Conservation (phyloP, 495 filamentous ascomycete species). For the Aspergillus avenaceus region DNA sequence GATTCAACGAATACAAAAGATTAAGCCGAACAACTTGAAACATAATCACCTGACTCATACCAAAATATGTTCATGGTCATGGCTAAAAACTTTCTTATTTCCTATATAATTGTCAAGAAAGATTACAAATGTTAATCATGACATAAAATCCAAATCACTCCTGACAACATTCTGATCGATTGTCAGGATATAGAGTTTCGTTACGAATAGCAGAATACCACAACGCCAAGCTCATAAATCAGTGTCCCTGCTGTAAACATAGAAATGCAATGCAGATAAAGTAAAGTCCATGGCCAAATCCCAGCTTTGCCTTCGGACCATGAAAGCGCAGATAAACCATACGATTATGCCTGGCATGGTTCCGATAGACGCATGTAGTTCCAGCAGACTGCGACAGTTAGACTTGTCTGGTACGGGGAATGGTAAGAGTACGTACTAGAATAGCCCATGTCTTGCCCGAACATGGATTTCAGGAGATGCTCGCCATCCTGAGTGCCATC, state of each 20-base stretch:
- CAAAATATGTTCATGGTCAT: too few relatives aligned
- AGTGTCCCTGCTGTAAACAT: too few relatives aligned
- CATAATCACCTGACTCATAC: too few relatives aligned
- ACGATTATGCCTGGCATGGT: slow-evolving; percentile 11
- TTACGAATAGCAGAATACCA: too few relatives aligned
- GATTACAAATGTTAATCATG: too few relatives aligned
- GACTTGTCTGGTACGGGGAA: not conserved
- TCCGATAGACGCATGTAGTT: slow-evolving; percentile 50
- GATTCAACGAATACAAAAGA: too few relatives aligned
- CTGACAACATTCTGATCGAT: too few relatives aligned
- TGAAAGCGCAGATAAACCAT: not conserved
- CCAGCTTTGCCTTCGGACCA: not conserved
- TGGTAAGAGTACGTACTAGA: slow-evolving; percentile 31
- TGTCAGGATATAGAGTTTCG: too few relatives aligned
- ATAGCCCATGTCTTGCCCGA: slow-evolving; percentile 64
- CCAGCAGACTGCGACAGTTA: slow-evolving; percentile 47
- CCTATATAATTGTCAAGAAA: too few relatives aligned
- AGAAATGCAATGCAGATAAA: not conserved
- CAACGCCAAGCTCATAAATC: not conserved
- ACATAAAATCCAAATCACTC: too few relatives aligned
- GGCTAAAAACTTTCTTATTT: too few relatives aligned
- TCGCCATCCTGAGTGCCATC: slow-evolving; percentile 50
- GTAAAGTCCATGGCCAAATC: not conserved
- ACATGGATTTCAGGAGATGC: slow-evolving; percentile 55
- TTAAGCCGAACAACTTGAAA: too few relatives aligned